Evolutionary conservation across 495 filamentous ascomycete genomes (phyloP).

Genomic region (Apodospora peruviana): DNA sequence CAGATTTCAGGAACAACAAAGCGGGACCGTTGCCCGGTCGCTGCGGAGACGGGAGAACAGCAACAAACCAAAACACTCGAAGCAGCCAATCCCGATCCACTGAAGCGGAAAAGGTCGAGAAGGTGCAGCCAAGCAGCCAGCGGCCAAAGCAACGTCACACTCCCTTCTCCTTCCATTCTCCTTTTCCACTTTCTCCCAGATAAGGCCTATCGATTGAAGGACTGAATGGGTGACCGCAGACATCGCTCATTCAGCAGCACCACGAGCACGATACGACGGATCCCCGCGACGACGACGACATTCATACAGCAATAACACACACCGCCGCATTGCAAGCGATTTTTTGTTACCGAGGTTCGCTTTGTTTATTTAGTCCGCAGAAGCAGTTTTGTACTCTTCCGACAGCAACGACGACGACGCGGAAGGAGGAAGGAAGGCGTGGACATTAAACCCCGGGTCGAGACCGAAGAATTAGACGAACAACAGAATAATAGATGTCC

Average conservation of each 20-base stretch:
- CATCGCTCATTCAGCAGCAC: no score
- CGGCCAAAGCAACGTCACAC: not conserved
- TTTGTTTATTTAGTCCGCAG: not conserved
- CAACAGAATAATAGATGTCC: slow-evolving; percentile 2
- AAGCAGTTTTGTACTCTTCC: no score
- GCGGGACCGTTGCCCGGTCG: not conserved
- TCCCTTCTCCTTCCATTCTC: not conserved
- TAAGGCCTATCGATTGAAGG: not conserved
- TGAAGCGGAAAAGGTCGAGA: not conserved
- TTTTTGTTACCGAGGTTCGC: no score
- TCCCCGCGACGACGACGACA: not conserved
- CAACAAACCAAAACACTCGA: not conserved
- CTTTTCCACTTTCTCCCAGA: not conserved
- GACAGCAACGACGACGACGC: no score
- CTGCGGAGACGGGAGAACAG: not conserved
- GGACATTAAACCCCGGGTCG: no score
- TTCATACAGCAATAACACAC: not conserved
- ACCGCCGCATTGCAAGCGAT: no score
- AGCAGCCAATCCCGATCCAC: slow-evolving; percentile 1
- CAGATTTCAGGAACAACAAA: not conserved
- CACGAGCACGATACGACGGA: not conserved
- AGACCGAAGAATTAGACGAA: not conserved
- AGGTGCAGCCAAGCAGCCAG: not conserved
- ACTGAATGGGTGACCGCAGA: not conserved
- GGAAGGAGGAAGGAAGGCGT: no score